Evolutionary conservation across 2,329 filamentous ascomycete genomes (phyloP).

Genomic region (Leptographium wingfieldii): DNA sequence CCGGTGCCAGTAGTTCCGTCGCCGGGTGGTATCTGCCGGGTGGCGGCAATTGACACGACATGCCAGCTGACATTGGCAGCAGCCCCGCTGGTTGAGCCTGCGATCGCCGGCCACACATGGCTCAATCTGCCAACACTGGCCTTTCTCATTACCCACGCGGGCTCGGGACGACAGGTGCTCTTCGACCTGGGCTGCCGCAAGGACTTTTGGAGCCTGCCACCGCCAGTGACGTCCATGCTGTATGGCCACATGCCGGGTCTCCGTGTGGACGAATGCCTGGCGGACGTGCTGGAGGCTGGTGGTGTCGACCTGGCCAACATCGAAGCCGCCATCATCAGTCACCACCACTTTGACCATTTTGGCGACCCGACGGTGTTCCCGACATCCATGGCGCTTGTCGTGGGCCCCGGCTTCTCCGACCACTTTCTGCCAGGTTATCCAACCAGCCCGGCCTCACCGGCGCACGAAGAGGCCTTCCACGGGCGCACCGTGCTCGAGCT

Average conservation of each 20-base stretch:
- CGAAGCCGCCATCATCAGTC: constrained; percentile 14
- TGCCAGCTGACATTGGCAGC: not conserved
- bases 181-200: constrained; percentile 9
- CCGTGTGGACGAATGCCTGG: constrained; percentile 3
- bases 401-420: constrained; percentile 14
- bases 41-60: not conserved
- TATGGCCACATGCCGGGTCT: constrained; percentile 2
- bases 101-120: not conserved
- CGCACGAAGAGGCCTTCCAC: constrained; percentile 8
- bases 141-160: constrained; percentile 6
- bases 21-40: not conserved
- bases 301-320: constrained; percentile 9
- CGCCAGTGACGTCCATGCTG: not conserved
- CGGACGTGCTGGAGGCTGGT: constrained; percentile 10
- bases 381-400: constrained; percentile 11
- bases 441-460: constrained; percentile 9
- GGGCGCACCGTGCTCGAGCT: constrained; percentile 12
- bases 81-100: not conserved
- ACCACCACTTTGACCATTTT: constrained; percentile 16
- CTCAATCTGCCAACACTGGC: constrained; percentile 1
- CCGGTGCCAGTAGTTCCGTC: not conserved
- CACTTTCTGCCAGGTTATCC: constrained; percentile 13
- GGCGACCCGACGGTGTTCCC: constrained; percentile 14
- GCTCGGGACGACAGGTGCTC: constrained; percentile 14
- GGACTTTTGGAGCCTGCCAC: constrained; percentile 5